Conservation (phyloP, 1,139 yeast genomes). For the Blastobotrys proliferans region DNA sequence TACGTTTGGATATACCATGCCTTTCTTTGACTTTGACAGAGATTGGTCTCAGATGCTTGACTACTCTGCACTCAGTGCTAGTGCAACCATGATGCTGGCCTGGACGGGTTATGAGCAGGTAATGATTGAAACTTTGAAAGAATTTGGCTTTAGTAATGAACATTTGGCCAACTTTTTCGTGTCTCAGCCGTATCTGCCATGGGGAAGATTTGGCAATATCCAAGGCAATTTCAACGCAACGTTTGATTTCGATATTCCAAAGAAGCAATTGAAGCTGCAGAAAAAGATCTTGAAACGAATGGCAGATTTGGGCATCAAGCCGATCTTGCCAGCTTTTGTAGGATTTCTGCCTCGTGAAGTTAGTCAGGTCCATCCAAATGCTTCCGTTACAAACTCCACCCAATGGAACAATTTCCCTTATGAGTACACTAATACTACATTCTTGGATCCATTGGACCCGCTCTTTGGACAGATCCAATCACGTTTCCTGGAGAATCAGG, state of each 20-base stretch:
- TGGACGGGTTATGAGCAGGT: constrained; percentile 23
- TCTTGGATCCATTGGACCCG: constrained; percentile 21
- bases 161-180: constrained; percentile 16
- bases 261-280: constrained; percentile 16
- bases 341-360: constrained; percentile 19
- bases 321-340: constrained; percentile 22
- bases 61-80: constrained; percentile 20
- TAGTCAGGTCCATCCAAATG: constrained; percentile 11
- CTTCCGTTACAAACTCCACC: constrained; percentile 14
- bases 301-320: constrained; percentile 21
- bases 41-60: constrained; percentile 21
- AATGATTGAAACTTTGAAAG: constrained; percentile 16
- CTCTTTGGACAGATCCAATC: constrained; percentile 16
- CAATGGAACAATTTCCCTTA: constrained; percentile 20
- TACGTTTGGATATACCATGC: constrained; percentile 21
- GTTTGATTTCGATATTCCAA: constrained; percentile 13
- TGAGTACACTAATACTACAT: constrained; percentile 15
- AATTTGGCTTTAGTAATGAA: constrained; percentile 17
- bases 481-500: constrained; percentile 15
- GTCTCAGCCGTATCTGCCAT: constrained; percentile 20
- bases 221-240: constrained; percentile 19
- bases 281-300: constrained; percentile 18
- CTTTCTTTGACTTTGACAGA: constrained; percentile 17
- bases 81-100: constrained; percentile 17
- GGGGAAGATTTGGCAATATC: constrained; percentile 23